Percentiles rank a stretch among this genome's conserved stretches.
Evolutionary conservation across 73 alveolate genomes (phyloP).

Genomic region (Symbiodinium natans): DNA sequence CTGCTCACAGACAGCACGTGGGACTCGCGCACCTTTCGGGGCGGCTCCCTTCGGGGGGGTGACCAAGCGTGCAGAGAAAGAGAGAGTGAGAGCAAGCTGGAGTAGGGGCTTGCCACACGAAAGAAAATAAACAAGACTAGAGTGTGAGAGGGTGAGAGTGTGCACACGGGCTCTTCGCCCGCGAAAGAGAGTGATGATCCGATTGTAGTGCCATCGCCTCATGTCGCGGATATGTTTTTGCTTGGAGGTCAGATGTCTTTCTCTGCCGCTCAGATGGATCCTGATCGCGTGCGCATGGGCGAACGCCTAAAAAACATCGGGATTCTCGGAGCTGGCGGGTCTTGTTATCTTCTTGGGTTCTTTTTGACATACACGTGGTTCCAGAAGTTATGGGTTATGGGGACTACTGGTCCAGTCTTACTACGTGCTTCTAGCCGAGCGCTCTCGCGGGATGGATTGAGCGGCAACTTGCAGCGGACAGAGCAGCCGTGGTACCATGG

Average conservation of each 20-base stretch:
- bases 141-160: too few species aligned
- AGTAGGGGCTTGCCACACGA: too few species aligned
- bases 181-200: too few species aligned
- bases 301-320: constrained; percentile 40
- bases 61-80: too few species aligned
- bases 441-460: neutral
- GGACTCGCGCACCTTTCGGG: too few species aligned
- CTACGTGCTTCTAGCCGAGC: neutral
- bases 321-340: constrained; percentile 41
- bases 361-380: constrained; percentile 31
- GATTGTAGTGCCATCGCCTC: too few species aligned
- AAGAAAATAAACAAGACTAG: too few species aligned
- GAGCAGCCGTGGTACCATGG: neutral
- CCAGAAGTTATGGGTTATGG: neutral
- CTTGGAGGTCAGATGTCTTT: constrained; percentile 61
- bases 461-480: neutral
- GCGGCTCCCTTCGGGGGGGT: too few species aligned
- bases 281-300: constrained; percentile 69
- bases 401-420: neutral
- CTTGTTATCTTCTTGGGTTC: constrained; percentile 43
- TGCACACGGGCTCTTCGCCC: too few species aligned
- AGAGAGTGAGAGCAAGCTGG: too few species aligned
- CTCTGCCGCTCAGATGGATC: constrained; percentile 82
- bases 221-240: too few species aligned
- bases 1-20: too few species aligned